Evolutionary conservation across 257 asterid genomes (phyloP).

Genomic region (Ophiorrhiza pumila): DNA sequence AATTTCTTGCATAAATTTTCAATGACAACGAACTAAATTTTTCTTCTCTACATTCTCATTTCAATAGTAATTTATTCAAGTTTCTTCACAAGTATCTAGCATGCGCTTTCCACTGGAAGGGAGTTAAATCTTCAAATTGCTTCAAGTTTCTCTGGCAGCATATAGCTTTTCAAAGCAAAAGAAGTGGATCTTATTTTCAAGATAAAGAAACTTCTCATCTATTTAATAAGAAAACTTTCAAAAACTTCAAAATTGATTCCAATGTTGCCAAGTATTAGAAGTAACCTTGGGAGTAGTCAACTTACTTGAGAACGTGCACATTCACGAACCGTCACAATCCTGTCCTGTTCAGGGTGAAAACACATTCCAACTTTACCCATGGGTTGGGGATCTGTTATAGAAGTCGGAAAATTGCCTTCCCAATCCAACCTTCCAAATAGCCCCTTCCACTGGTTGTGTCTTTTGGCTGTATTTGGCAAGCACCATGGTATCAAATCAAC

Average conservation of each 20-base stretch:
- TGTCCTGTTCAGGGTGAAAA: slow-evolving; percentile 92
- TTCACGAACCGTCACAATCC: slow-evolving; percentile 95
- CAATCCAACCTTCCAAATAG: slow-evolving; percentile 89
- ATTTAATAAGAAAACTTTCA: not conserved
- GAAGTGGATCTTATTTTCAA: not conserved
- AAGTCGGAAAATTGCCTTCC: slow-evolving; percentile 95
- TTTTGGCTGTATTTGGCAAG: slow-evolving; percentile 90
- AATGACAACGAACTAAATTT: not conserved
- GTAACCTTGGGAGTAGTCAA: not conserved
- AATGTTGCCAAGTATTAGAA: not conserved
- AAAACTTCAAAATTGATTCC: not conserved
- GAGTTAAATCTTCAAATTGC: not conserved
- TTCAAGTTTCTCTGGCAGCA: not conserved
- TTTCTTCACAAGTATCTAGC: not conserved
- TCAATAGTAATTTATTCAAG: not conserved
- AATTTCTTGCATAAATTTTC: not conserved
- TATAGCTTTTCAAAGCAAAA: not conserved
- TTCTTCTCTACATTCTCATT: too few species aligned
- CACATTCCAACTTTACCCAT: slow-evolving; percentile 99
- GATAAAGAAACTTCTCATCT: not conserved
- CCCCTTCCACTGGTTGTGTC: slow-evolving; percentile 99
- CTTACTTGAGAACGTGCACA: slow-evolving; percentile 97
- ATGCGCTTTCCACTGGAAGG: too few species aligned
- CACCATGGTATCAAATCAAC: slow-evolving; percentile 98
- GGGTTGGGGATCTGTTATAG: slow-evolving; percentile 91